A percentile compares a stretch with the other conserved stretches of the same genome.
phyloP scores from a whole-genome alignment of 164 flowering plant species.

The Macadamia integrifolia region DNA sequence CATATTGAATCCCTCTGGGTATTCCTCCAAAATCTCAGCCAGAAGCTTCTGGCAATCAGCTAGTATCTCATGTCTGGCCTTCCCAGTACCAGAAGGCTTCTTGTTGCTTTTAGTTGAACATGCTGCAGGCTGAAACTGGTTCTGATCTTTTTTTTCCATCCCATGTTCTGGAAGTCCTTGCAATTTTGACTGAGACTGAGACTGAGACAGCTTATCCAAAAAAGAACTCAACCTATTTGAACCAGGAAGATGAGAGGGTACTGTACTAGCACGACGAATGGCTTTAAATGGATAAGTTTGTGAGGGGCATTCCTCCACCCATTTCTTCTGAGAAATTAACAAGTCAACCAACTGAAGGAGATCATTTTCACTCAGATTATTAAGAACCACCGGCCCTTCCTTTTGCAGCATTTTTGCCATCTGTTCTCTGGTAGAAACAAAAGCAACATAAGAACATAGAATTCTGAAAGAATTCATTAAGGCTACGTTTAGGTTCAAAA shows the following conservation, averaged over 20 bases:
- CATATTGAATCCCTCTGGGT: constrained; percentile 46
- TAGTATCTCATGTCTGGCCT: constrained; percentile 39
- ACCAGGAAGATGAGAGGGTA: constrained; percentile 9
- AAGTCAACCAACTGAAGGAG: constrained; percentile 49
- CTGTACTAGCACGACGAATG: constrained; percentile 12
- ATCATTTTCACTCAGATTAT: constrained; percentile 26
- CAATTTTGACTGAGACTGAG: constrained; percentile 14
- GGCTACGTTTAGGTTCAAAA: too few relatives aligned
- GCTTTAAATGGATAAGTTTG: constrained; percentile 41
- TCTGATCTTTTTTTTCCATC: constrained; percentile 18
- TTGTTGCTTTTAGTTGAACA: constrained; percentile 5
- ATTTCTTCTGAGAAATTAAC: constrained; percentile 64
- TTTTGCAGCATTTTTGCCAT: constrained; percentile 46
- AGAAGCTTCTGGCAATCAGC: constrained; percentile 53
- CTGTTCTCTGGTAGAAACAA: constrained; percentile 37
- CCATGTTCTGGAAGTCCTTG: constrained; percentile 14
- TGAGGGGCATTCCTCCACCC: constrained; percentile 52
- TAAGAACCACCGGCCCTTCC: constrained; percentile 51
- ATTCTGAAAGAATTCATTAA: not conserved
- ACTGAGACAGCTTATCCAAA: constrained; percentile 9
- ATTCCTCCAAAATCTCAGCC: constrained; percentile 26
- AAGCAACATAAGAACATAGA: not conserved
- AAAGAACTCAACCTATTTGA: constrained; percentile 53
- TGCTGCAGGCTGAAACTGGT: constrained; percentile 19
- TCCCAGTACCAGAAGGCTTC: constrained; percentile 22